These are phyloP conservation scores for Flammula alnicola DNA, from an alignment of 1,284 basidiomycete genomes.

Conservation along the genomic window DNA sequence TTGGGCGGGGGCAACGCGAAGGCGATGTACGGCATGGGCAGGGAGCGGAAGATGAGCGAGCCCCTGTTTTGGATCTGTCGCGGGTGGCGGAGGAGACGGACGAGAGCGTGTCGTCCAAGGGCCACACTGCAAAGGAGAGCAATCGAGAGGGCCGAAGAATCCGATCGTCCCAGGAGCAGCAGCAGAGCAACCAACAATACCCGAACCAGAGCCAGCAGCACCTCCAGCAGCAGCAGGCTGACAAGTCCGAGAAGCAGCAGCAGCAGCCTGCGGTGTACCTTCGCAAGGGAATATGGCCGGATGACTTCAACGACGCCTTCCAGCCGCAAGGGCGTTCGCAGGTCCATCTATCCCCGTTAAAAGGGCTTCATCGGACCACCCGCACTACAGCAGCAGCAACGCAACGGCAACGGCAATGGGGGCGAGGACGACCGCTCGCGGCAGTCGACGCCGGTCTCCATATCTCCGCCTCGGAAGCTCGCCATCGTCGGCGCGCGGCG, in stretches of 20 bases:
- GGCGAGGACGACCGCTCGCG: conserved; percentile 32
- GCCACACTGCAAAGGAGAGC: conserved; percentile 21
- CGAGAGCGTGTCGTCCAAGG: conserved; percentile 55
- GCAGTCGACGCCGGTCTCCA: conserved; percentile 45
- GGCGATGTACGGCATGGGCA: conserved; percentile 17
- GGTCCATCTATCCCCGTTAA: background rate
- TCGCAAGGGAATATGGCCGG: conserved; percentile 81
- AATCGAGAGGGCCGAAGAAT: conserved; percentile 1
- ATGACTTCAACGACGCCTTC: conserved; percentile 74
- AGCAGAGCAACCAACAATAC: conserved; percentile 10
- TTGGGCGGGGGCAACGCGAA: no score
- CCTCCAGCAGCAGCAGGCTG: conserved; percentile 32
- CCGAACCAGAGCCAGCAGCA: conserved; percentile 2
- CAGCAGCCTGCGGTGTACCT: conserved; percentile 49
- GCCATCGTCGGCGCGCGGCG: conserved; percentile 52
- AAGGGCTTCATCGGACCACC: background rate
- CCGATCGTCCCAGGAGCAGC: conserved; percentile 3
- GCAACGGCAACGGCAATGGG: conserved; percentile 12
- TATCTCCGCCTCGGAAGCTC: conserved; percentile 60
- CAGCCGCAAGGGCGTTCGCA: conserved; percentile 30
- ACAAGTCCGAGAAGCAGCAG: conserved; percentile 31
- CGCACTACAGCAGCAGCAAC: background rate
- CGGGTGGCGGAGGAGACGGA: conserved; percentile 76
- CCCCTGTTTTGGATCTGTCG: conserved; percentile 59
- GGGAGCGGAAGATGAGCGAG: conserved; percentile 67